Evolutionary conservation across 2,329 filamentous ascomycete genomes (phyloP).

Genomic region (Paraphoma chrysanthemicola): DNA sequence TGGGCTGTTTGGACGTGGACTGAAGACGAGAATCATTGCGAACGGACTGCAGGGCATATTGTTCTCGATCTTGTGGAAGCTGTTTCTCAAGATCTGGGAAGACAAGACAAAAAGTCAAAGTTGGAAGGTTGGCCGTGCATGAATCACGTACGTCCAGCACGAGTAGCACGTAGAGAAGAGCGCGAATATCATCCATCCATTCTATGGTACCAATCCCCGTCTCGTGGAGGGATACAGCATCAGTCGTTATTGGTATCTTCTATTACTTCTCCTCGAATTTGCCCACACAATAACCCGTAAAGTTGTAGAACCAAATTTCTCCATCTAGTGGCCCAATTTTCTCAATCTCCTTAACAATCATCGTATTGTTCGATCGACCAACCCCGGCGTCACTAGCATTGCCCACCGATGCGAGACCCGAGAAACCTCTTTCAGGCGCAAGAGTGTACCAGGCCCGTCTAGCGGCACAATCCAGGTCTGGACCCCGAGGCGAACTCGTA

Average conservation of each 20-base stretch:
- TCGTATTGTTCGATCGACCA: background rate
- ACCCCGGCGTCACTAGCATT: background rate
- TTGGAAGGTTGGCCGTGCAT: background rate
- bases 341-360: background rate
- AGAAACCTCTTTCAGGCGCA: background rate
- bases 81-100: slow-evolving; percentile 37
- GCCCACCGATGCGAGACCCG: background rate
- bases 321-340: background rate
- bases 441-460: background rate
- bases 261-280: background rate
- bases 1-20: slow-evolving; percentile 32
- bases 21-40: slow-evolving; percentile 39
- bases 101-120: slow-evolving; percentile 8
- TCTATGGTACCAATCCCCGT: too few relatives aligned
- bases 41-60: slow-evolving; percentile 39
- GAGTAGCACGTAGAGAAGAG: too few relatives aligned
- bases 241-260: too few relatives aligned
- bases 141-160: too few relatives aligned
- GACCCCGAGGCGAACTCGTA: background rate
- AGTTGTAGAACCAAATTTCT: slow-evolving; percentile 4
- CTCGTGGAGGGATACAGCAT: too few relatives aligned
- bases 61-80: slow-evolving; percentile 40
- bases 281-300: slow-evolving; percentile 9
- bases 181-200: too few relatives aligned
- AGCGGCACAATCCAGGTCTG: background rate